Base-by-base conservation (phyloP, 331 rosid genomes). In the Malus hybrid region DNA sequence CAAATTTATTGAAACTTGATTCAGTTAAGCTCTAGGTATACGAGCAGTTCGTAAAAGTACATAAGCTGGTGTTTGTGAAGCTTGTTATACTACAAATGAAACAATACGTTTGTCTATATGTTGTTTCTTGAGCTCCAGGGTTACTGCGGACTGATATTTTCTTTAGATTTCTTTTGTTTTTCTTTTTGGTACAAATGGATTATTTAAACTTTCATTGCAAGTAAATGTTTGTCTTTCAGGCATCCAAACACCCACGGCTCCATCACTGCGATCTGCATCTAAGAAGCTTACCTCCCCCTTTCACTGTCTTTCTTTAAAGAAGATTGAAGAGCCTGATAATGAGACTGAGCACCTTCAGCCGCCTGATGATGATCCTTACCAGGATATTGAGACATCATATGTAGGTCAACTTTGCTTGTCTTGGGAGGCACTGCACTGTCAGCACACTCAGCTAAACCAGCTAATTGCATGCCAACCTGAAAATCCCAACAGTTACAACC, bases 371-470 rank as follows among this genome's bases (percentile, higher is more conserved):
- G 86, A 85, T 75, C 87, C 91, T 44, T 88, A 76, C 73, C 88
- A 82, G 75, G 96, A 90, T 72, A 81, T 93, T 67, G 97, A 93
- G 70, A 93, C 88, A 28, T 90, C 98, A 53, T 93, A 93, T 74
- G 90, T 88, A 19, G 98, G 90, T 82, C 98, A 93, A 83, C 77
- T 90, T 33, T 87, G 95, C 86, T 86, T 91, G 88, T 86, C 97
- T 61, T 93, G 98, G 98, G 98, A 93, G 79, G 97, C 96, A 28
- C 96, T 93, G 77, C 98, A 93, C 62, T 93, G 97, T 78, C 98
- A 91, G 75, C 90, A 86, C 86, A 89, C 89, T 72, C 97, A 93
- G 58, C 82, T 87, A 75, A 86, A 79, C 83, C 93, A 88, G 75
- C 87, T 89, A 84, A 87, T 91, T 84, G 75, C 84, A n/a, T 89